Percentiles rank a stretch among this genome's conserved stretches.
Evolutionary conservation across 2,329 filamentous ascomycete species (phyloP).

Genomic region (Zymoseptoria tritici): DNA sequence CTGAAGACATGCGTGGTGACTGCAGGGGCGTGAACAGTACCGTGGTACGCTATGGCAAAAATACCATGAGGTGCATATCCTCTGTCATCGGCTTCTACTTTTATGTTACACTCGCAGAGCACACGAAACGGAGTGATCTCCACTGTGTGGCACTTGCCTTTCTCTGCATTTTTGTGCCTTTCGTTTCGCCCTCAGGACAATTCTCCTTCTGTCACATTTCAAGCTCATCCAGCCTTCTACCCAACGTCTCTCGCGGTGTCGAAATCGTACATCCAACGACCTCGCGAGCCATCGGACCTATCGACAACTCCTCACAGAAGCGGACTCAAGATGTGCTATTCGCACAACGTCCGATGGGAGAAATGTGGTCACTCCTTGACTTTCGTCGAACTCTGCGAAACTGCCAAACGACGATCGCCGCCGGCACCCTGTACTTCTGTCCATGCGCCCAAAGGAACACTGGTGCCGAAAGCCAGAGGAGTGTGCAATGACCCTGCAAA

Average conservation of each 20-base stretch:
- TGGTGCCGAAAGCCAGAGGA: constrained; percentile 7
- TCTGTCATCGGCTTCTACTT: too few species aligned
- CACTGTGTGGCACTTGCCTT: too few species aligned
- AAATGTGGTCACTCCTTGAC: constrained; percentile 16
- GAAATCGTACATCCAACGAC: too few species aligned
- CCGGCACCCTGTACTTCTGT: constrained; percentile 13
- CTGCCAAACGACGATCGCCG: constrained; percentile 12
- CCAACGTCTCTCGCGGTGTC: too few species aligned
- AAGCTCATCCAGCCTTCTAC: too few species aligned
- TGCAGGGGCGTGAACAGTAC: background rate
- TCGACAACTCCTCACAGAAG: background rate
- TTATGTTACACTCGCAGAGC: too few species aligned
- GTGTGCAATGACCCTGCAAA: constrained; percentile 13
- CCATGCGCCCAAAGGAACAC: constrained; percentile 14
- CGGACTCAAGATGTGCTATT: background rate
- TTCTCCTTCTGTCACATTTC: too few species aligned
- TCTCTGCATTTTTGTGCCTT: too few species aligned
- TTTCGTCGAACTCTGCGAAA: constrained; percentile 10
- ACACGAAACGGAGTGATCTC: too few species aligned
- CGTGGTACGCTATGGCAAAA: background rate
- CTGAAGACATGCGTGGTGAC: background rate
- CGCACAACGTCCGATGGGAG: constrained; percentile 13
- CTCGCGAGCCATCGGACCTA: background rate
- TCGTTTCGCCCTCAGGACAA: too few species aligned
- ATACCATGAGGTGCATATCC: background rate